phyloP scores from a whole-genome alignment of 768 basidiomycete species.

The Hortiboletus flavorubellus region DNA sequence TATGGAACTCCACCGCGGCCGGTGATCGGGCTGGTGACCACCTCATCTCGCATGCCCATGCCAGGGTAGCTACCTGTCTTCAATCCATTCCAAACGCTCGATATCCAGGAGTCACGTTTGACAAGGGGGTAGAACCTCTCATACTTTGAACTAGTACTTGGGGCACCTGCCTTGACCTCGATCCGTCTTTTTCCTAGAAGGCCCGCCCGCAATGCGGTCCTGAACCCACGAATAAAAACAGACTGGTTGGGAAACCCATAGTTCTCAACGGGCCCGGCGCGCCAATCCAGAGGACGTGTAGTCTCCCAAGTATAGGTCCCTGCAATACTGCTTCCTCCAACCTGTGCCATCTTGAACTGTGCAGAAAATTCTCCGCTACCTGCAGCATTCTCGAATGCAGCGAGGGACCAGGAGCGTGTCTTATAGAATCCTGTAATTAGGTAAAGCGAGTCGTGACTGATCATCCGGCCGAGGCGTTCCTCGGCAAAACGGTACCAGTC shows the following conservation, averaged over 20 bases:
- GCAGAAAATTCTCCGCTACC: neutral
- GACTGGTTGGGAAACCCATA: slow-evolving; percentile 18
- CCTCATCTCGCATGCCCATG: neutral
- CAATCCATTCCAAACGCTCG: neutral
- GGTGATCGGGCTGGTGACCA: neutral
- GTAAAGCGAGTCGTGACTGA: slow-evolving; percentile 20
- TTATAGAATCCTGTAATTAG: slow-evolving; percentile 20
- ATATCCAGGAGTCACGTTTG: slow-evolving; percentile 7
- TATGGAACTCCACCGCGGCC: neutral
- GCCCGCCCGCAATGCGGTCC: slow-evolving; percentile 11
- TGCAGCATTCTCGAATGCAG: slow-evolving; percentile 6
- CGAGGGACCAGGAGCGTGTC: slow-evolving; percentile 28
- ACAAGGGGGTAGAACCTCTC: neutral
- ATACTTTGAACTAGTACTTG: neutral
- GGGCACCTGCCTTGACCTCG: neutral
- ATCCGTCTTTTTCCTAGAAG: neutral
- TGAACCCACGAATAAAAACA: slow-evolving; percentile 28
- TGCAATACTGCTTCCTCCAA: neutral
- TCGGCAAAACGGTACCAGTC: slow-evolving; percentile 29
- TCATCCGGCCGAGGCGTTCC: slow-evolving; percentile 6
- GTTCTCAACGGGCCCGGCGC: slow-evolving; percentile 2
- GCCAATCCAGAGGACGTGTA: slow-evolving; percentile 4
- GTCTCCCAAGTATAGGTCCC: slow-evolving; percentile 11
- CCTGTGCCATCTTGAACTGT: slow-evolving; percentile 6
- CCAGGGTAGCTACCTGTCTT: neutral